Percentiles rank a stretch among this genome's conserved stretches.
These are phyloP conservation scores for Parachaetomium inaequale DNA, from an alignment of 495 filamentous ascomycete species.

Conservation along the genomic window DNA sequence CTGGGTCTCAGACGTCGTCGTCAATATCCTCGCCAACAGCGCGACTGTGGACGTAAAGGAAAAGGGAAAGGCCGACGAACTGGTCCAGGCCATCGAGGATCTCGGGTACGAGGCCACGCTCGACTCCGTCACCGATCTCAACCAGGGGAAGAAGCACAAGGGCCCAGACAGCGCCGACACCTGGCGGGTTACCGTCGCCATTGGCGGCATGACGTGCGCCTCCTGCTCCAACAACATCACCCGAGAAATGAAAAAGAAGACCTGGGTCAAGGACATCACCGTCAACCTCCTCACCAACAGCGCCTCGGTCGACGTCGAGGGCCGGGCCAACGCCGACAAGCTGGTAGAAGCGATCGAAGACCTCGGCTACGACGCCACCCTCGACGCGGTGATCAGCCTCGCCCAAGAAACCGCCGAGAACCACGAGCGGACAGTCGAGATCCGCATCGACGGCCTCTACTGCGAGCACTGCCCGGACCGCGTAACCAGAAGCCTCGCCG, in stretches of 20 bases:
- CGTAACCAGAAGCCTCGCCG: conserved; percentile 45
- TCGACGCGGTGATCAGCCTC: conserved; percentile 49
- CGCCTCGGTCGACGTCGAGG: conserved; percentile 60
- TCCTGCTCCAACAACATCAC: conserved; percentile 67
- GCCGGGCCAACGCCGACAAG: conserved; percentile 48
- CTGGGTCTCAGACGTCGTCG: conserved; percentile 59
- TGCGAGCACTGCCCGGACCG: conserved; percentile 76
- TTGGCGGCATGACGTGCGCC: conserved; percentile 83
- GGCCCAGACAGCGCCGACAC: conserved; percentile 30
- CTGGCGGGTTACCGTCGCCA: conserved; percentile 60
- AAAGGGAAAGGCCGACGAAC: conserved; percentile 45
- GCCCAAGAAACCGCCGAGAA: conserved; percentile 21
- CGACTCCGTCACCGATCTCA: conserved; percentile 44
- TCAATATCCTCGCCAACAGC: conserved; percentile 72
- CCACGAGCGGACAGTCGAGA: conserved; percentile 55
- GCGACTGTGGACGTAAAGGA: conserved; percentile 62
- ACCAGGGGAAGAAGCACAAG: conserved; percentile 24
- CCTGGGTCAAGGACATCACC: conserved; percentile 60
- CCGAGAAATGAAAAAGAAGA: conserved; percentile 56
- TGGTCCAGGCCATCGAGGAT: conserved; percentile 72
- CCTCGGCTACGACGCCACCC: conserved; percentile 68
- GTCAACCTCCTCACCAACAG: conserved; percentile 74
- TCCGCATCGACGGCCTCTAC: conserved; percentile 79
- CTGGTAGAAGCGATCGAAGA: conserved; percentile 73
- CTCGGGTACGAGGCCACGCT: conserved; percentile 73